Evolutionary conservation across 805 yeast species (phyloP).

Genomic region (Metschnikowia borealis): DNA sequence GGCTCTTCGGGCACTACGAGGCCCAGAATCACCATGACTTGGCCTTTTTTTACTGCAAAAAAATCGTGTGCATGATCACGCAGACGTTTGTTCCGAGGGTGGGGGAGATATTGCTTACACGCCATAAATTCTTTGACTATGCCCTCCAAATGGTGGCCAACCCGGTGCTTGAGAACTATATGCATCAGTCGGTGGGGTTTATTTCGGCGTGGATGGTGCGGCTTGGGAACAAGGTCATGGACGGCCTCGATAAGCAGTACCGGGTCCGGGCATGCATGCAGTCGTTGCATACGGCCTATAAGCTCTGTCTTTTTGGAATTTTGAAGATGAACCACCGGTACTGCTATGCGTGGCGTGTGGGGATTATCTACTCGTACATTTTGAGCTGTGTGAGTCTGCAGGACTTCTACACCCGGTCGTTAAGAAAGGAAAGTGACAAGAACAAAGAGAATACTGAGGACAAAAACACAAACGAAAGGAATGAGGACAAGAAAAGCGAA

Average conservation of each 20-base stretch:
- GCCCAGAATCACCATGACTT: slow-evolving; percentile 2
- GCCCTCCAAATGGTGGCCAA: slow-evolving; percentile 13
- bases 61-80: slow-evolving; percentile 8
- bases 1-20: slow-evolving; percentile 17
- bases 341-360: slow-evolving; percentile 20
- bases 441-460: no score
- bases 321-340: slow-evolving; percentile 15
- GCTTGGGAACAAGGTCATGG: slow-evolving; percentile 6
- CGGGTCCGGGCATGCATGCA: slow-evolving; percentile 8
- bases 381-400: slow-evolving; percentile 10
- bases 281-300: slow-evolving; percentile 6
- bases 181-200: slow-evolving; percentile 14
- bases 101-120: slow-evolving; percentile 7
- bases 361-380: slow-evolving; percentile 15
- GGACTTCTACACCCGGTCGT: slow-evolving; percentile 9
- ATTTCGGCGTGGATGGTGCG: slow-evolving; percentile 10
- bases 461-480: no score
- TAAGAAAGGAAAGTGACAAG: background rate
- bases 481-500: no score
- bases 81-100: slow-evolving; percentile 13
- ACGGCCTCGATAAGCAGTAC: background rate
- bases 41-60: slow-evolving; percentile 16
- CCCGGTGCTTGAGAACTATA: slow-evolving; percentile 10
- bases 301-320: slow-evolving; percentile 12
- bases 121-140: slow-evolving; percentile 7